Evolutionary conservation across 768 basidiomycete genomes (phyloP), one percentile per base, ranked within the genome.

Genomic region (Phaffia tasmanica): DNA sequence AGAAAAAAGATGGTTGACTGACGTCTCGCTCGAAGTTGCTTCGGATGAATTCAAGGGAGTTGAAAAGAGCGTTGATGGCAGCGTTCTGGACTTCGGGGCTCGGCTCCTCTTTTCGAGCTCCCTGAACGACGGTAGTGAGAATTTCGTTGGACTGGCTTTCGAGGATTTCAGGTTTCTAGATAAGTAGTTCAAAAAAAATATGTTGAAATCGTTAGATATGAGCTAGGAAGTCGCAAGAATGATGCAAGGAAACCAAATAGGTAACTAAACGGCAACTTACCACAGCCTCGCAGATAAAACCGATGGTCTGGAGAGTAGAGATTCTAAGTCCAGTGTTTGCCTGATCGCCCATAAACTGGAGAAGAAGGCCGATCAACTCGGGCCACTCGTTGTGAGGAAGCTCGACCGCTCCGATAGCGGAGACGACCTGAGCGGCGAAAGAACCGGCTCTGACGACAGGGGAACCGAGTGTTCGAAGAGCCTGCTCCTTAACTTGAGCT

Each of bases 21-120:
- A 94, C 93, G 81, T 98, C 95, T 59, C 92, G 86, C 71, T 95
- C 90, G 74, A 99, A 98, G 78, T 99, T 99, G 72, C 94, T 92
- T 70, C 90, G 85, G 63, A 98, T 88, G 75, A 99, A 99, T 76
- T 95, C 93, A 27, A 99, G 83, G 6, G 93, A 97, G 79, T 98
- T 97, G 78, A 82, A 88, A 19, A 99, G 79, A 0, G 95, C 91
- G 74, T 86, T 85, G 74, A 98, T 86, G 5, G 95, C 95, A 47
- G 94, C 89, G 19, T 87, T 79, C 72, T 97, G 95, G 18, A 99
- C 95, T 0, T 98, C 91, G 18, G 81, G 64, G 1, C 89, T 90
- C 0, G 88, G 82, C 73, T 99, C 95, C 70, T 98, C 95, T 77
- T 93, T 94, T 60, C 94, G 83, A 29, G 93, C 94, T 9, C 95